Base-by-base conservation (phyloP, 306 rosid genomes). In the Nissolia schottii region DNA sequence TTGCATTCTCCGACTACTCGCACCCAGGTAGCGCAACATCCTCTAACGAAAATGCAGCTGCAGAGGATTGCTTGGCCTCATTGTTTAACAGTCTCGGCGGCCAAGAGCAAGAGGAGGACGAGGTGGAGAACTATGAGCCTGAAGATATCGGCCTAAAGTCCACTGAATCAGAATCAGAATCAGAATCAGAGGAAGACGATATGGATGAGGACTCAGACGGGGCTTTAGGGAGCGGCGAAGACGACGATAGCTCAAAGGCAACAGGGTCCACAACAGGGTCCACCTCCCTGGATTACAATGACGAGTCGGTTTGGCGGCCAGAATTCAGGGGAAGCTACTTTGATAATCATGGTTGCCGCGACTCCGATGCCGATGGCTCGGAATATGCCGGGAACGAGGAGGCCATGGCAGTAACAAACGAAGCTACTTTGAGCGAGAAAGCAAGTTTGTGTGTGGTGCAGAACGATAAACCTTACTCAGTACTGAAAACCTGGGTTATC, bases 1-100 rank as follows among this genome's bases (percentile, higher is more conserved):
- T 75, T 31, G 67, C 46, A 13, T 53, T 80, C 1, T 74, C 73
- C 22, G 85, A 80, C 48, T 29, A 50, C 57, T 80, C 80, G 7
- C 75, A 16, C 27, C 85, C 72, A 58, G 84, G 67, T 78, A 82
- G 81, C 56, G 78, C 69, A 10, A 10, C 12, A 7, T 82, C 83
- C 0, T 64, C 77, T 3, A 77, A 70, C 23, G 83, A 63, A 25
- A 61, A 49, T 56, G 67, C 24, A 31, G 40, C 16, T 31, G 31
- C 18, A 0, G 70, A 64, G 24, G 75, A 78, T 34, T 51, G 34
- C 34, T 9, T 19, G 4, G 50, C 0, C 35, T 60, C 60, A 5
- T 45, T 23, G 40, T 27, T 45, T 14, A 60, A 71, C 35, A 65
- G 24, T 24, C 41, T 63, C 7, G 2, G 13, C 31, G 70, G n/a